Evolutionary conservation across 306 rosid genomes (phyloP), one percentile per base, ranked within the genome.

Genomic region (Acmispon strigosus): DNA sequence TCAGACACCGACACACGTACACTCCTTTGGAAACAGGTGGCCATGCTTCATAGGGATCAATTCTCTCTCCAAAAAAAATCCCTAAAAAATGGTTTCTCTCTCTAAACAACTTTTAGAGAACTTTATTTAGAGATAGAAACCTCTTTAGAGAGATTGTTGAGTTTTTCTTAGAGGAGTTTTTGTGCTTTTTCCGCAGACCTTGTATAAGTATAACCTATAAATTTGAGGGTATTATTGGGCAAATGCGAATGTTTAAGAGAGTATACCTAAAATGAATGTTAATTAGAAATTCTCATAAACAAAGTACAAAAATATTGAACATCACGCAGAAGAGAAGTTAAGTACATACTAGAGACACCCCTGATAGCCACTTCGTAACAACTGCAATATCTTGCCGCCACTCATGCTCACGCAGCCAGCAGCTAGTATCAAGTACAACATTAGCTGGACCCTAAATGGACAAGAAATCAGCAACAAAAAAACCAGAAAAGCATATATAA

Each of bases 361-460:
- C 98, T 15, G 97, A 85, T 36, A 93, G 81, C 98, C 98, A 93
- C 86, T 93, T 93, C 37, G 98, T 93, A 83, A 82, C 97, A 80
- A 93, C 97, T 74, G 97, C 94, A 78, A 87, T 91, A 80, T 93
- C 98, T 85, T 93, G 98, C 62, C 82, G 81, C 98, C 98, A 93
- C 78, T 93, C 96, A 78, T 93, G 90, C 81, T 93, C 97, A 55
- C 70, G 89, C 68, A 58, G 83, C 98, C 98, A 93, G 82, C 79
- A 70, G 83, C 87, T 84, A 50, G 96, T 73, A 85, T 93, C 98
- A 42, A 80, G 88, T 45, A 87, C 92, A 79, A 85, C 82, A 86
- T 90, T 90, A 69, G 90, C 85, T 66, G 94, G 82, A 47, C 97
- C 98, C 98, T 93, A 76, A 55, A 76, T 53, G 79, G 78, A 66